Evolutionary conservation across 768 basidiomycete species (phyloP).

Genomic region (Macrocybe gigantea): DNA sequence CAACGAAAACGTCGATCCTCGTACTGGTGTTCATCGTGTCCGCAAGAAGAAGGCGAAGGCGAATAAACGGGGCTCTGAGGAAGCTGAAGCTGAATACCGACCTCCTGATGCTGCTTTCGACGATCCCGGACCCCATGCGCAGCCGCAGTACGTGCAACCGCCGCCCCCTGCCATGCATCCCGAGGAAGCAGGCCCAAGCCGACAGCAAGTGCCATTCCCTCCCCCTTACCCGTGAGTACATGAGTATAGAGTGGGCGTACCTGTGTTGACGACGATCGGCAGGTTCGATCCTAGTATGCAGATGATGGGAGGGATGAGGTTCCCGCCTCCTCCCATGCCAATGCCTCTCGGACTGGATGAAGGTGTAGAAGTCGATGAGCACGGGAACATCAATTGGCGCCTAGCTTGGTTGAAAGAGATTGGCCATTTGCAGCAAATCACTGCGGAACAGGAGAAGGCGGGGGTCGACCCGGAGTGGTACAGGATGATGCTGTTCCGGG

Average conservation of each 20-base stretch:
- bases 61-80: conserved; percentile 46
- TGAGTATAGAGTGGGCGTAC: not conserved
- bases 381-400: conserved; percentile 78
- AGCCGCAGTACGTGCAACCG: conserved; percentile 44
- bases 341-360: conserved; percentile 63
- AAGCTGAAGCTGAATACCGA: conserved; percentile 63
- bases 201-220: conserved; percentile 52
- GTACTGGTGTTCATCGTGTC: conserved; percentile 83
- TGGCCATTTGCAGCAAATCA: conserved; percentile 66
- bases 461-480: conserved; percentile 83
- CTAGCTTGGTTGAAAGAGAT: conserved; percentile 79
- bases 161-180: conserved; percentile 37
- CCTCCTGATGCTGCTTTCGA: conserved; percentile 44
- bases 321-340: conserved; percentile 45
- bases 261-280: conserved; percentile 12
- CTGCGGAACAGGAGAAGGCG: conserved; percentile 76
- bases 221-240: conserved; percentile 54
- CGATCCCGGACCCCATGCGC: conserved; percentile 35
- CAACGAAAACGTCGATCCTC: conserved; percentile 84
- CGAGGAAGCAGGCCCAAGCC: conserved; percentile 56
- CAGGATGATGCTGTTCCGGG: conserved; percentile 78
- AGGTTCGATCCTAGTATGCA: conserved; percentile 75
- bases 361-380: conserved; percentile 65
- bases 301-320: conserved; percentile 65
- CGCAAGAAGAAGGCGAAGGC: conserved; percentile 82